Evolutionary conservation across 2,329 filamentous ascomycete genomes (phyloP), one percentile per base, ranked within the genome.

Genomic region (Botryotinia calthae): DNA sequence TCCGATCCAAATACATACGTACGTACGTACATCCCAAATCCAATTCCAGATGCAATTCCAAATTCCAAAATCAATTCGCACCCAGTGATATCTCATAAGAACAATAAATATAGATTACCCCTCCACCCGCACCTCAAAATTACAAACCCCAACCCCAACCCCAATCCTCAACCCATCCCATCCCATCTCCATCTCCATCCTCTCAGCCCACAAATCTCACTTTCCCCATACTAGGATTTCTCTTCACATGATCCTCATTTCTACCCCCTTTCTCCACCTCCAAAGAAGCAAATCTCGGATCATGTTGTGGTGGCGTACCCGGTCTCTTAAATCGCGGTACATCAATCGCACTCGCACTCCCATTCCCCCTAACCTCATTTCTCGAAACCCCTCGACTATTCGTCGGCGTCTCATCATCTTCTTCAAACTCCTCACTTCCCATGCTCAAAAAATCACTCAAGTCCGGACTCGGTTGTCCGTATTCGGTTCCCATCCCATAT

Each of bases 401-500:
- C 59, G 76, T 74, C 4, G 79, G 79, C 0, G 77, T 80, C 8
- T 79, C 79, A 25, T 78, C 78, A 56, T 80, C 79, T n/a, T 65
- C 44, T n/a, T 65, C 44, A 46, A 61, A 61, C 4, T 48, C 44
- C 14, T 51, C 46, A 2, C 77, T 79, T 0, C 73, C 79, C 61
- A 76, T 77, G 31, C 68, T 78, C 14, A 79, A 64, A 62, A 79
- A 80, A 62, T 79, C 79, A 58, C 75, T 77, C 22, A 79, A 61
- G 61, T 80, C 79, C 2, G 79, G 79, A 61, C 78, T 79, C n/a
- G 79, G 77, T 64, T 80, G 79, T 6, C 78, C 72, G 10, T 72
- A 74, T 3, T 42, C n/a, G 16, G n/a, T 66, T 37, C 31, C n/a
- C 6, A 25, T 44, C 20, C 37, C 48, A 42, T 25, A 31, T n/a